Evolutionary conservation across 805 yeast species (phyloP).

Genomic region (Candida arabinofermentans): DNA sequence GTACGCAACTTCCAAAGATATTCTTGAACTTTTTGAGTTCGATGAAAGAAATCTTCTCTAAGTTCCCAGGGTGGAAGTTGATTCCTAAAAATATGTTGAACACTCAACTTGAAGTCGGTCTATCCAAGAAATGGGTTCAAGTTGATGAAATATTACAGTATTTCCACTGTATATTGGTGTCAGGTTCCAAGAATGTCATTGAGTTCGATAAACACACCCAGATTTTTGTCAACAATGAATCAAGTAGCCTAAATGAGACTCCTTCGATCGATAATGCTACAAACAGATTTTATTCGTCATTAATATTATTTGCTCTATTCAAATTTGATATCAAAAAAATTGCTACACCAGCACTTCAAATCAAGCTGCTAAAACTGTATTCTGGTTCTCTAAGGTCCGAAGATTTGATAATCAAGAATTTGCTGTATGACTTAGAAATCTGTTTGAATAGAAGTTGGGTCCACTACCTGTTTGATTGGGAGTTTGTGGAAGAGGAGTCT

Average conservation of each 20-base stretch:
- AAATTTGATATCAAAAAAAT: constrained; percentile 40
- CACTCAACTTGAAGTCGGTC: constrained; percentile 61
- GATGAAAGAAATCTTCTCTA: constrained; percentile 31
- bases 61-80: constrained; percentile 33
- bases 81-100: constrained; percentile 48
- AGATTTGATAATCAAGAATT: constrained; percentile 57
- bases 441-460: constrained; percentile 55
- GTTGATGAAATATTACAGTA: constrained; percentile 42
- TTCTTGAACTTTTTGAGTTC: constrained; percentile 31
- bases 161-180: constrained; percentile 35
- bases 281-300: constrained; percentile 39
- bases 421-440: constrained; percentile 57
- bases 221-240: constrained; percentile 52
- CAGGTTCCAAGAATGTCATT: constrained; percentile 33
- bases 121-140: constrained; percentile 45
- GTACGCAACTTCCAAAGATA: constrained; percentile 19
- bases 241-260: constrained; percentile 31
- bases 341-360: constrained; percentile 45
- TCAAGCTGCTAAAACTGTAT: constrained; percentile 49
- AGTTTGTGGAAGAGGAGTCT: constrained; percentile 36
- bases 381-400: constrained; percentile 58
- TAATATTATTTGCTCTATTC: constrained; percentile 48
- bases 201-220: constrained; percentile 56
- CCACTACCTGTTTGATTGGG: constrained; percentile 62
- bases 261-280: constrained; percentile 22